Conservation (phyloP, 768 basidiomycete genomes). For the Tulasnella sp. region DNA sequence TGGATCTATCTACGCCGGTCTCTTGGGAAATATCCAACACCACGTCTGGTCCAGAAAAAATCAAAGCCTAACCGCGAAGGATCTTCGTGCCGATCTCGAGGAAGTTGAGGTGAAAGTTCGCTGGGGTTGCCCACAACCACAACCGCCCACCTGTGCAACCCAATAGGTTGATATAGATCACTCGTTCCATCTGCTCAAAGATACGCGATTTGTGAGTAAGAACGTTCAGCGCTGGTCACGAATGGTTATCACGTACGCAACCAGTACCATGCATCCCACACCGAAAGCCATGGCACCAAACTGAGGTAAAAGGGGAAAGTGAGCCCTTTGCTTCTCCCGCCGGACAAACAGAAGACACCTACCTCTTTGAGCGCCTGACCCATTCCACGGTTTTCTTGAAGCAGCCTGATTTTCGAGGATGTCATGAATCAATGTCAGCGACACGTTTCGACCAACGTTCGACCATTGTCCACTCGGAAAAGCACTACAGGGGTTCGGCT, state of each 20-base stretch:
- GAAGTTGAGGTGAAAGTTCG: too few species aligned
- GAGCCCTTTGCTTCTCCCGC: neutral
- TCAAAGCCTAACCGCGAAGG: too few species aligned
- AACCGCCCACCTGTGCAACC: too few species aligned
- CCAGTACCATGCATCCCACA: conserved; percentile 82
- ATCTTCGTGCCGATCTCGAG: too few species aligned
- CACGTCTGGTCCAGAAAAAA: too few species aligned
- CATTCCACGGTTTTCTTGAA: conserved; percentile 79
- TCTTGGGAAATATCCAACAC: too few species aligned
- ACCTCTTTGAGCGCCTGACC: conserved; percentile 88
- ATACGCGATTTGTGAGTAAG: conserved; percentile 12
- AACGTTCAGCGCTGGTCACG: neutral
- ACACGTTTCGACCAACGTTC: conserved; percentile 6
- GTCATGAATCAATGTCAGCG: conserved; percentile 1
- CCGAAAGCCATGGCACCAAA: conserved; percentile 88
- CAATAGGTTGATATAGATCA: conserved; percentile 27
- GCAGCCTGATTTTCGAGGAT: conserved; percentile 38
- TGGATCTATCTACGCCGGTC: too few species aligned
- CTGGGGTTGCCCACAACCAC: too few species aligned
- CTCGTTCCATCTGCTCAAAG: conserved; percentile 59
- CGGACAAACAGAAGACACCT: conserved; percentile 21
- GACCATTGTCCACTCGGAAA: neutral
- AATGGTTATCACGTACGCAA: conserved; percentile 53
- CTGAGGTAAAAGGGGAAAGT: conserved; percentile 32
- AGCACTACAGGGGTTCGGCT: neutral